Percentiles rank a stretch among this genome's conserved stretches.
These are phyloP conservation scores for Debaryomyces nepalensis DNA, from an alignment of 1,139 yeast species.

Conservation along the genomic window DNA sequence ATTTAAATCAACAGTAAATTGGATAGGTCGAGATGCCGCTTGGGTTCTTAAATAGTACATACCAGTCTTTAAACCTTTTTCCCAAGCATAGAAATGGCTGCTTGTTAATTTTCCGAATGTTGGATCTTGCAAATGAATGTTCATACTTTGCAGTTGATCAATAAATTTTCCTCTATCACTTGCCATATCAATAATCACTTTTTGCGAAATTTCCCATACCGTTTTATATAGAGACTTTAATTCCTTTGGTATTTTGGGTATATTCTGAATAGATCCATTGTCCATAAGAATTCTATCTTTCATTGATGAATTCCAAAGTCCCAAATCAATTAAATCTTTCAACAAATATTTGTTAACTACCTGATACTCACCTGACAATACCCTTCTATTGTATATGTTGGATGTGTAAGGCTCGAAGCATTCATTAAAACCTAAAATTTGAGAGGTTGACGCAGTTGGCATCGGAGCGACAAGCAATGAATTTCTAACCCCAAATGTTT, in stretches of 20 bases:
- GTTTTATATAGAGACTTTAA: slow-evolving; percentile 58
- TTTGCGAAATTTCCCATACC: slow-evolving; percentile 66
- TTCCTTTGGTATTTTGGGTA: slow-evolving; percentile 55
- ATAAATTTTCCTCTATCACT: slow-evolving; percentile 64
- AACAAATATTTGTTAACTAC: slow-evolving; percentile 61
- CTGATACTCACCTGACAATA: slow-evolving; percentile 64
- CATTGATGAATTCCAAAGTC: slow-evolving; percentile 58
- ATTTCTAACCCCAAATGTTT: slow-evolving; percentile 73
- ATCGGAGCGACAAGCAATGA: slow-evolving; percentile 87
- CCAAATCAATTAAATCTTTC: slow-evolving; percentile 57
- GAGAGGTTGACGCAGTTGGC: slow-evolving; percentile 96
- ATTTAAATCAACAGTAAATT: slow-evolving; percentile 73
- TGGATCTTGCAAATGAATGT: slow-evolving; percentile 58
- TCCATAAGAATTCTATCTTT: slow-evolving; percentile 56
- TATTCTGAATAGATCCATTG: slow-evolving; percentile 59
- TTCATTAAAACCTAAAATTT: slow-evolving; percentile 85
- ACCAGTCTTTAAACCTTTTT: slow-evolving; percentile 66
- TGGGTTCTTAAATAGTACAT: slow-evolving; percentile 76
- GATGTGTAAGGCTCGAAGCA: slow-evolving; percentile 83
- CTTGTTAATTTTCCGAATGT: slow-evolving; percentile 63
- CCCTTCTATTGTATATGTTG: slow-evolving; percentile 62
- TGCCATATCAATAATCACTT: slow-evolving; percentile 60
- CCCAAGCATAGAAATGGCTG: slow-evolving; percentile 67
- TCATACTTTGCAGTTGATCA: slow-evolving; percentile 65
- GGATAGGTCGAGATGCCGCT: slow-evolving; percentile 94